A percentile compares a stretch with the other conserved stretches of the same genome.
These are phyloP conservation scores for Krasilnikovozyma curviuscula DNA, from an alignment of 768 basidiomycete genomes.

Conservation along the genomic window DNA sequence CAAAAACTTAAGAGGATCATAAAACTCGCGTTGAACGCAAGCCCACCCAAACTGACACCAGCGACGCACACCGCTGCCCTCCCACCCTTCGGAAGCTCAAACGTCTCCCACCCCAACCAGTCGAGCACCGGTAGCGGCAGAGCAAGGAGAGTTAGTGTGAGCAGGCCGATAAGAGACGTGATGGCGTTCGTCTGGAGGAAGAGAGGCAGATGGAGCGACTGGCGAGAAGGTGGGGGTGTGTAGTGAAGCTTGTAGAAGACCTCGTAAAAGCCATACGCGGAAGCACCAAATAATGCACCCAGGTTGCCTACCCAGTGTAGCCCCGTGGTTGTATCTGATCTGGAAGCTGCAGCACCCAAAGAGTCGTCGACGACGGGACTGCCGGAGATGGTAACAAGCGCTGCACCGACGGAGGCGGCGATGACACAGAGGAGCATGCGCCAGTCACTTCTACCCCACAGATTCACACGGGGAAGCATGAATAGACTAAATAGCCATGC, in stretches of 20 bases:
- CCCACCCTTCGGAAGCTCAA: conserved; percentile 1
- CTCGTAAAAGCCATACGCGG: conserved; percentile 8
- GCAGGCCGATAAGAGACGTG: conserved; percentile 1
- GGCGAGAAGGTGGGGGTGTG: background rate
- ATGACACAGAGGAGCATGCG: background rate
- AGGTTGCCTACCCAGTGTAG: background rate
- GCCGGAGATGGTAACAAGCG: conserved; percentile 1
- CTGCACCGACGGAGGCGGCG: background rate
- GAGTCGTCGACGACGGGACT: background rate
- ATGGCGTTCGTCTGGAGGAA: conserved; percentile 4
- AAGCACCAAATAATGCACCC: background rate
- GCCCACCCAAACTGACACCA: background rate
- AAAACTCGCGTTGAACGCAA: conserved; percentile 1
- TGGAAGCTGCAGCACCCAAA: background rate
- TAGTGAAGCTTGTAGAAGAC: conserved; percentile 6
- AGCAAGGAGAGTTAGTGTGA: conserved; percentile 1
- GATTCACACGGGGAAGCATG: conserved; percentile 1
- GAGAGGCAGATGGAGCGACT: background rate
- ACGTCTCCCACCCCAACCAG: background rate
- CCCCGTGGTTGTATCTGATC: too few relatives aligned
- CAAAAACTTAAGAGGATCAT: conserved; percentile 1
- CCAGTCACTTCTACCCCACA: too few relatives aligned
- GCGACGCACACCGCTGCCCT: background rate
- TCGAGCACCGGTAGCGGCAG: conserved; percentile 1
- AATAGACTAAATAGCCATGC: conserved; percentile 3